phyloP scores from a whole-genome alignment of 2,329 filamentous ascomycete species.

The Penicillium fuscoglaucum region DNA sequence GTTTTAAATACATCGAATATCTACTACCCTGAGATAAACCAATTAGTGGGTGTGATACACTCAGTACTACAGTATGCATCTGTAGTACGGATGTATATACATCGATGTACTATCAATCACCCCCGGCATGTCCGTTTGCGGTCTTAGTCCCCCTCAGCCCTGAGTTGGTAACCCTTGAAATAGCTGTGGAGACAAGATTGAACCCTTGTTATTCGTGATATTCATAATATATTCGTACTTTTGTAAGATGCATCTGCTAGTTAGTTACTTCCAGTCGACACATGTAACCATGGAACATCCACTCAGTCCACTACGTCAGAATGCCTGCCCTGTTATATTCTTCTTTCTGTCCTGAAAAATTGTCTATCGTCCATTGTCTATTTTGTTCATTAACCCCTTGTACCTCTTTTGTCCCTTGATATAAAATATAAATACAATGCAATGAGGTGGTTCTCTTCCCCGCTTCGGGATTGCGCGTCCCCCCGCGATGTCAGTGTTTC shows the following conservation, averaged over 20 bases:
- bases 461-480: neutral
- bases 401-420: neutral
- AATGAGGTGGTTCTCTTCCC: slow-evolving; percentile 6
- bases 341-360: neutral
- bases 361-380: neutral
- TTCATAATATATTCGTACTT: neutral
- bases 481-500: neutral
- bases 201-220: neutral
- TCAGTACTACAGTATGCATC: neutral
- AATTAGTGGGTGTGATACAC: too few relatives aligned
- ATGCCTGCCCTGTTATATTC: neutral
- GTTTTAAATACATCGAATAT: too few relatives aligned
- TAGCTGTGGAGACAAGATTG: neutral
- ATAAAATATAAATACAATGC: slow-evolving; percentile 3
- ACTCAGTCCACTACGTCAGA: slow-evolving; percentile 4
- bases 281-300: slow-evolving; percentile 3
- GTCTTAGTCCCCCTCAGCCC: neutral
- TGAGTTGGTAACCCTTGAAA: neutral
- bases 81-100: neutral
- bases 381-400: neutral
- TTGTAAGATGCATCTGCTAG: neutral
- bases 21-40: neutral
- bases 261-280: neutral
- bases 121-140: neutral
- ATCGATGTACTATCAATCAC: too few relatives aligned